Evolutionary conservation across 2,329 filamentous ascomycete species (phyloP), one percentile per base, ranked within the genome.

Genomic region (Aschersonia sp.): DNA sequence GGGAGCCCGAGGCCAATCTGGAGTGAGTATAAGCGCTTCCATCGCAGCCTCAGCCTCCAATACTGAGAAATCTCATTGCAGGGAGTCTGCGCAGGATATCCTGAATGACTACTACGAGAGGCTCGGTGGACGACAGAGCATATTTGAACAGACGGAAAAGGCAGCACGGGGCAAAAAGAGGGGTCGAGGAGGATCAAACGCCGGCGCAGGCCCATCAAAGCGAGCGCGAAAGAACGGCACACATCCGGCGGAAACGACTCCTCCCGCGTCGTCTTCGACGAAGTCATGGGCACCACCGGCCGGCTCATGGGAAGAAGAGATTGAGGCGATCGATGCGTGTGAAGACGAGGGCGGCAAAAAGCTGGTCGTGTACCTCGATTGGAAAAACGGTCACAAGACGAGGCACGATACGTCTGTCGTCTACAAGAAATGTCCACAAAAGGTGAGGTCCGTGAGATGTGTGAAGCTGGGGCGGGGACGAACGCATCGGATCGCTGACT

Each of bases 401-500:
- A 80, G 85, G 58, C 85, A 90, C 56, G 72, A 78, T 8, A 78
- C 85, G 12, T 62, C 70, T 22, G 72, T 81, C 11, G 73, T 88
- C 6, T 85, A 89, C 56, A 74, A 79, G 57, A 81, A 87, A 55
- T 88, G 84, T 54, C 86, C 86, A 0, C 85, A 90, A 58, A 85
- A 82, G 73, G 83, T 83, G 61, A 48, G 66, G 47, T 6, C n/a
- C 30, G 40, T 35, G 11, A 10, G 22, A 3, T 22, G 22, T 22
- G 2, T 22, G 22, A 22, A 22, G 22, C 2, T 4, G 22, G 22
- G 22, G 22, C 22, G 22, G 22, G 22, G 22, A 22, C 22, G 22
- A 22, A 22, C 22, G 22, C 22, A 11, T 29, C 9, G 32, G 11
- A 29, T 5, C 46, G 35, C 35, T 37, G 35, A 37, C 35, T 9